Evolutionary conservation across 2,329 filamentous ascomycete genomes (phyloP).

Genomic region (Trichoderma oligosporum): DNA sequence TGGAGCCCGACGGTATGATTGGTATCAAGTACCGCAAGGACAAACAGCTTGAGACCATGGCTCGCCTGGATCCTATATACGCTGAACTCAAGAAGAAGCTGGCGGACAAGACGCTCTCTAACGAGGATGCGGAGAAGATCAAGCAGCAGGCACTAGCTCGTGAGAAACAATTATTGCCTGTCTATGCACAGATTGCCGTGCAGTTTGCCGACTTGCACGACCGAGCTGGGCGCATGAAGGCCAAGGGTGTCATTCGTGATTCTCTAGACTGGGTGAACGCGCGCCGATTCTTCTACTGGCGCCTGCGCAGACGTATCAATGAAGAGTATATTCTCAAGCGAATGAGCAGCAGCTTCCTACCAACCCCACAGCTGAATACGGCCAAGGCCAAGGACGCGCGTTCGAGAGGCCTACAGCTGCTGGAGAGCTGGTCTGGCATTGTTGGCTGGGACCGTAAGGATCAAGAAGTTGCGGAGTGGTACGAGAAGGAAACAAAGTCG

Average conservation of each 20-base stretch:
- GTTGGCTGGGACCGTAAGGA: constrained; percentile 75
- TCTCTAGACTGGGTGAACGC: constrained; percentile 82
- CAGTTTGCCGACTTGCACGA: constrained; percentile 98
- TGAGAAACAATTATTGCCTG: constrained; percentile 83
- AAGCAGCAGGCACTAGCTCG: constrained; percentile 80
- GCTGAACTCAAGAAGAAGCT: constrained; percentile 78
- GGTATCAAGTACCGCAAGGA: constrained; percentile 98
- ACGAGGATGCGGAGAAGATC: constrained; percentile 72
- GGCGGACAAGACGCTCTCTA: constrained; percentile 56
- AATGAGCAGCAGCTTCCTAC: constrained; percentile 54
- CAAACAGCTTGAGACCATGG: constrained; percentile 96
- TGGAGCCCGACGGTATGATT: constrained; percentile 96
- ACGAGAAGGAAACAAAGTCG: constrained; percentile 85
- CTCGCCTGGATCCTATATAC: constrained; percentile 82
- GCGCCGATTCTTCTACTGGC: constrained; percentile 99
- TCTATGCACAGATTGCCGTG: constrained; percentile 91
- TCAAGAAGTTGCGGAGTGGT: constrained; percentile 84
- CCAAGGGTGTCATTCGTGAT: constrained; percentile 89
- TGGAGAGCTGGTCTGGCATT: constrained; percentile 80
- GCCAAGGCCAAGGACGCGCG: constrained; percentile 53
- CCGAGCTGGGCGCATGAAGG: constrained; percentile 94
- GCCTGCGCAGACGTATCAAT: constrained; percentile 90
- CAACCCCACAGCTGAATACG: constrained; percentile 31
- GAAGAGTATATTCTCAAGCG: constrained; percentile 96
- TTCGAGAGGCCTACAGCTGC: constrained; percentile 64